A percentile compares a stretch with the other conserved stretches of the same genome.
These are phyloP conservation scores for Lentinus brumalis DNA, from an alignment of 768 basidiomycete genomes.

Conservation along the genomic window DNA sequence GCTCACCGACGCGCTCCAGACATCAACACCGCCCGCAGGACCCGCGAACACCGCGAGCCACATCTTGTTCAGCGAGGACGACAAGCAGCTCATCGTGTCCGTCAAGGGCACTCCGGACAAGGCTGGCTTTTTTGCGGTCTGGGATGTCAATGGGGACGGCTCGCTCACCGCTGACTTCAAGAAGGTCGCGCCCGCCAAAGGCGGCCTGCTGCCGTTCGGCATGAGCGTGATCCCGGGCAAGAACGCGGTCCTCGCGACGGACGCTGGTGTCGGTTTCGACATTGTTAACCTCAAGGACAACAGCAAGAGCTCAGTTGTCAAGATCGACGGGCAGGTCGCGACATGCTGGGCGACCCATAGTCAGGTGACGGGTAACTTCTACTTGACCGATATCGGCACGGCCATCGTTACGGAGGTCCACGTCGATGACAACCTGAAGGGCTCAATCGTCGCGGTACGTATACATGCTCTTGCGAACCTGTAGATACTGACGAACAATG, in stretches of 20 bases:
- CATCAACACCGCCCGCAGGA: conserved; percentile 52
- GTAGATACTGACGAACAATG: neutral
- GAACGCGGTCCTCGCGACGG: conserved; percentile 33
- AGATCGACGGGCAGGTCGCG: conserved; percentile 31
- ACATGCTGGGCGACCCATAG: conserved; percentile 34
- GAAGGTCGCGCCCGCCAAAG: conserved; percentile 37
- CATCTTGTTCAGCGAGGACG: conserved; percentile 49
- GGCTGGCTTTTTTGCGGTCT: conserved; percentile 53
- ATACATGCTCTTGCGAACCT: no score
- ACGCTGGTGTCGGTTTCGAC: conserved; percentile 32
- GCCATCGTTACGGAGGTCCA: conserved; percentile 46
- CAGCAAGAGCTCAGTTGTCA: conserved; percentile 19
- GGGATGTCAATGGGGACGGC: conserved; percentile 46
- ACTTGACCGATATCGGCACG: conserved; percentile 33
- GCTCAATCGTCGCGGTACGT: conserved; percentile 43
- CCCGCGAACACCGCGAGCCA: conserved; percentile 49
- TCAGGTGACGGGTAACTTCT: conserved; percentile 34
- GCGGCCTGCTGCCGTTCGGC: conserved; percentile 52
- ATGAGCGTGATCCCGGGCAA: conserved; percentile 38
- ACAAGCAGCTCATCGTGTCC: conserved; percentile 45
- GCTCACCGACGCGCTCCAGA: conserved; percentile 41
- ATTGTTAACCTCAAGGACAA: conserved; percentile 29
- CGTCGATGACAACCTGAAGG: conserved; percentile 47
- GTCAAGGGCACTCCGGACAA: conserved; percentile 49
- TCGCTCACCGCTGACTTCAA: conserved; percentile 46